Percentiles rank a stretch among this genome's conserved stretches.
These are phyloP conservation scores for Ophiobolus disseminans DNA, from an alignment of 2,329 filamentous ascomycete species.

Conservation along the genomic window DNA sequence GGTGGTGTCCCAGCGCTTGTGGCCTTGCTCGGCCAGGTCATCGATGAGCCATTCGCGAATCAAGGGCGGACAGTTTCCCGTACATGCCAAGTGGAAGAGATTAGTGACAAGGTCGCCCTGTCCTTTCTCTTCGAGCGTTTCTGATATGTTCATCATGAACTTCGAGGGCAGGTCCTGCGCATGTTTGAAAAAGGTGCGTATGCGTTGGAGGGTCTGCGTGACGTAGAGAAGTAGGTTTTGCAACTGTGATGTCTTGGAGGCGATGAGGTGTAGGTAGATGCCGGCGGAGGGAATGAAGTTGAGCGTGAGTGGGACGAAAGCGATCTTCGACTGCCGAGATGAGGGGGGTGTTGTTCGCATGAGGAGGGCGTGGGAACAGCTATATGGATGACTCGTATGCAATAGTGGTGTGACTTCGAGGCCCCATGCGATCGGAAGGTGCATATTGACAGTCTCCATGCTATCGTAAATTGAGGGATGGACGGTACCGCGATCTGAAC, in stretches of 20 bases:
- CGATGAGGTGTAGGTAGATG: constrained; percentile 81
- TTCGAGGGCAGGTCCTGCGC: constrained; percentile 77
- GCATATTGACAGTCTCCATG: constrained; percentile 76
- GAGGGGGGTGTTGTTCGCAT: constrained; percentile 53
- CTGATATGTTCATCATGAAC: constrained; percentile 80
- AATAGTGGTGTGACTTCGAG: constrained; percentile 58
- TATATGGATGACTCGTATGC: constrained; percentile 75
- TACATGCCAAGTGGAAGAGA: constrained; percentile 83
- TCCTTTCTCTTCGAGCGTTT: constrained; percentile 72
- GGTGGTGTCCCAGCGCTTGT: constrained; percentile 94
- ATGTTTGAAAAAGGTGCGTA: constrained; percentile 82
- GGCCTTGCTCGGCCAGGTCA: constrained; percentile 73
- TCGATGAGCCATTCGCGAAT: constrained; percentile 90
- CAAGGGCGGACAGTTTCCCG: constrained; percentile 76
- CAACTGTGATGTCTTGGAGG: constrained; percentile 84
- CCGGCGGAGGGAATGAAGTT: constrained; percentile 80
- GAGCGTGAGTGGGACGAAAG: constrained; percentile 74
- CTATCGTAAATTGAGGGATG: constrained; percentile 87
- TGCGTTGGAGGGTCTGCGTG: constrained; percentile 78
- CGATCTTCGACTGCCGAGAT: constrained; percentile 43
- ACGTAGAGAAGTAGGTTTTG: constrained; percentile 88
- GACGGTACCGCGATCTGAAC: constrained; percentile 72
- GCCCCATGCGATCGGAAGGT: constrained; percentile 53
- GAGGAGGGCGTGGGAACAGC: constrained; percentile 79
- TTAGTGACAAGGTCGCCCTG: constrained; percentile 74